These are phyloP conservation scores for Ciborinia camelliae DNA, from an alignment of 2,329 filamentous ascomycete genomes.

Conservation along the genomic window DNA sequence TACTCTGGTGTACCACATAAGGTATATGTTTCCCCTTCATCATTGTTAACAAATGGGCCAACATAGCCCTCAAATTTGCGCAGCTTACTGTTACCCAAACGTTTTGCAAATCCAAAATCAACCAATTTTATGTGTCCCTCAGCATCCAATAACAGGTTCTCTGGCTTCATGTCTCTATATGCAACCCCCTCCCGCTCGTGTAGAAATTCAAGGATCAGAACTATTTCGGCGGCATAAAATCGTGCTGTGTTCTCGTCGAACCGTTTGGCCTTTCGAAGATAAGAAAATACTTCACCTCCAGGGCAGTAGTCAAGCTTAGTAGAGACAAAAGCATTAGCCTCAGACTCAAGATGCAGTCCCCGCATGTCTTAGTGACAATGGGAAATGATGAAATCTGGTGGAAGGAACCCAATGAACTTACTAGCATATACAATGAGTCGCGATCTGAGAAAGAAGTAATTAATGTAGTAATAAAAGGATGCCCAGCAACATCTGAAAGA, in stretches of 20 bases:
- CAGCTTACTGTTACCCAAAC: slow-evolving; percentile 57
- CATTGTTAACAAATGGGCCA: slow-evolving; percentile 9
- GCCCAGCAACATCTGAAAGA: slow-evolving; percentile 71
- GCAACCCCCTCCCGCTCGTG: slow-evolving; percentile 77
- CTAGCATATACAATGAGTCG: slow-evolving; percentile 76
- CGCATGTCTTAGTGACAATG: not conserved
- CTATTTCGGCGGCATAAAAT: slow-evolving; percentile 82
- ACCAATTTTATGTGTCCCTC: slow-evolving; percentile 79
- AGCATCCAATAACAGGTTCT: slow-evolving; percentile 75
- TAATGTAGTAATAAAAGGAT: slow-evolving; percentile 80
- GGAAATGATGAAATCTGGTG: slow-evolving; percentile 19
- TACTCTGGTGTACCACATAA: slow-evolving; percentile 83
- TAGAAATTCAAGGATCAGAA: slow-evolving; percentile 74
- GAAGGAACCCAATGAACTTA: slow-evolving; percentile 35
- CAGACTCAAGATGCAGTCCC: not conserved
- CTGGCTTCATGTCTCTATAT: slow-evolving; percentile 78
- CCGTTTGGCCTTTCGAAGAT: slow-evolving; percentile 70
- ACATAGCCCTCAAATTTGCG: not conserved
- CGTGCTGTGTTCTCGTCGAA: slow-evolving; percentile 76
- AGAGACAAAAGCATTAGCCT: not conserved
- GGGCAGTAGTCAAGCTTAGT: slow-evolving; percentile 69
- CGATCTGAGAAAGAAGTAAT: slow-evolving; percentile 75
- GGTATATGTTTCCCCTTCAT: slow-evolving; percentile 55
- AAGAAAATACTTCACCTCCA: slow-evolving; percentile 81
- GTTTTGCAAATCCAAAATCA: slow-evolving; percentile 83